Base-by-base conservation (phyloP, 208 protist species). In the Angomonas ambiguus region DNA sequence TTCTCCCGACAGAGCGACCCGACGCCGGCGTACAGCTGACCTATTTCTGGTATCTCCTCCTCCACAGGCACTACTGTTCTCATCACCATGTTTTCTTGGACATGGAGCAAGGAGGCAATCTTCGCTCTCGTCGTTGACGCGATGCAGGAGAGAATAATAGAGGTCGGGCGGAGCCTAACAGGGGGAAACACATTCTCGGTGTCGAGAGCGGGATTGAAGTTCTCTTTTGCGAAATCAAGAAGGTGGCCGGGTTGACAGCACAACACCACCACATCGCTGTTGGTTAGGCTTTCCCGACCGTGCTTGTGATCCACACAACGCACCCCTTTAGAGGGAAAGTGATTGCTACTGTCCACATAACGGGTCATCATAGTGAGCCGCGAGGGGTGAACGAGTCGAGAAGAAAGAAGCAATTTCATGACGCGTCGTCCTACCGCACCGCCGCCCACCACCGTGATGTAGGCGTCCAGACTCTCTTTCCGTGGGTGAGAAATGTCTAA, bases 321-420 rank as follows among this genome's bases (percentile, higher is more conserved):
- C 31, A 93, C 87, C 4, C 85, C 88, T 22, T 67, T 64, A 4
- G 65, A 55, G 20, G 80, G 75, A 61, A 83, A 82, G 24, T 62
- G 51, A 1, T 71, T 71, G 1, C 89, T 77, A 0, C 53, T 70
- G 59, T 83, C 78, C 1, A 79, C 67, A 65, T 91, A 83, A 1
- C 83, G 74, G n/a, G 88, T 90, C 25, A 91, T 75, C 18, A 94
- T 83, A 16, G 88, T 88, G 24, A 94, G 76, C 60, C 84, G 84
- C 2, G 78, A 84, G 1, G 84, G 82, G 66, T 94, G 88, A 18
- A 92, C 63, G 10, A 91, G 70, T 24, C 35, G 62, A 33, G 30
- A 41, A 30, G 59, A 53, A 4, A 49, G 56, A 10, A 72, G 71
- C 0, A 48, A 49, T 6, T 68, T 60, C 34, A 88, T 51, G 1